These are phyloP conservation scores for Podila epicladia DNA, from an alignment of 192 early-diverging fungal species.

Conservation along the genomic window DNA sequence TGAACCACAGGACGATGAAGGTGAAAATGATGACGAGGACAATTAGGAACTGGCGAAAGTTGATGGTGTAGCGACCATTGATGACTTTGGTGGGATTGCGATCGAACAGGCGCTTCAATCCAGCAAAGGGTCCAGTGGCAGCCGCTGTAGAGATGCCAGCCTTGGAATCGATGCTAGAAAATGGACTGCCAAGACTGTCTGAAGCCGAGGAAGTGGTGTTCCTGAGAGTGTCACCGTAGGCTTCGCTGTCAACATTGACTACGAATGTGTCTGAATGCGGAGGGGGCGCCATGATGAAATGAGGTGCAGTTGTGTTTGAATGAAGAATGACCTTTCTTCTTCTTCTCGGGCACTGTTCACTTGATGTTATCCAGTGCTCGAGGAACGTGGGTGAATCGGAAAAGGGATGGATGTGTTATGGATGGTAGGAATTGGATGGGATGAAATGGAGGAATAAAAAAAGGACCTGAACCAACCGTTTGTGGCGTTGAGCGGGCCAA, in stretches of 20 bases:
- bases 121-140: conserved; percentile 21
- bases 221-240: neutral
- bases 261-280: neutral
- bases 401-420: neutral
- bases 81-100: conserved; percentile 34
- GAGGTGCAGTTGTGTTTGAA: neutral
- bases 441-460: neutral
- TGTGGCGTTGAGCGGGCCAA: too few relatives aligned
- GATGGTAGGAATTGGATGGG: too few relatives aligned
- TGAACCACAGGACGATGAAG: conserved; percentile 24
- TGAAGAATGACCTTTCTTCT: too few relatives aligned
- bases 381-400: neutral
- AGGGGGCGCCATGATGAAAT: neutral
- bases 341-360: too few relatives aligned
- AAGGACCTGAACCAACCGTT: neutral
- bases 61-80: conserved; percentile 45
- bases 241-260: conserved; percentile 31
- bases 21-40: conserved; percentile 23
- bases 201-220: neutral
- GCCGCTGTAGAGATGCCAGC: neutral
- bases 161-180: neutral
- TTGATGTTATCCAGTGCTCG: neutral
- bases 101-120: conserved; percentile 29
- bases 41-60: conserved; percentile 34
- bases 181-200: neutral